phyloP scores from a whole-genome alignment of 176 grass and related monocot species.

The Chrysopogon serrulatus region DNA sequence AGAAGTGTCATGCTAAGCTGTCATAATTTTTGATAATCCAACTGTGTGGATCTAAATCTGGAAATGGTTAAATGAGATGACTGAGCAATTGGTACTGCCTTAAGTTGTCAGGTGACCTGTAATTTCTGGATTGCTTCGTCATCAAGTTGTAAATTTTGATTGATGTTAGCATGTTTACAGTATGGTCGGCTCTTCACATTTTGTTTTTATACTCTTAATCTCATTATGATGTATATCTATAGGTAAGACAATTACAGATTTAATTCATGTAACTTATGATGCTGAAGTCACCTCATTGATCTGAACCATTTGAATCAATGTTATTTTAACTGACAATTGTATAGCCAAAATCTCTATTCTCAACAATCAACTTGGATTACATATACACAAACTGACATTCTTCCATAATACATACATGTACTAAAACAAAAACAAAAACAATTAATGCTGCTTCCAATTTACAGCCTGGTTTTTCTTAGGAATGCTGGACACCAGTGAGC shows the following conservation, averaged over 20 bases:
- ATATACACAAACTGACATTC: neutral
- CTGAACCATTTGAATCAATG: neutral
- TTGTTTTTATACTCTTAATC: neutral
- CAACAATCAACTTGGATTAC: no score
- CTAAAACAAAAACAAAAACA: slow-evolving; percentile 12
- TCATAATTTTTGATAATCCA: neutral
- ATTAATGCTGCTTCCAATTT: neutral
- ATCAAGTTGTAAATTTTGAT: neutral
- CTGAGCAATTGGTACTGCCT: neutral
- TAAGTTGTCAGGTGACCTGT: neutral
- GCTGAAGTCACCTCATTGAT: neutral
- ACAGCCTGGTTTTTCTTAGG: neutral
- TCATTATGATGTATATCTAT: neutral
- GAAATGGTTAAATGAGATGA: neutral
- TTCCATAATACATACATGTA: no score
- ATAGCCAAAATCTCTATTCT: no score
- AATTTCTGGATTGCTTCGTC: neutral
- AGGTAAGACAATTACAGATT: neutral
- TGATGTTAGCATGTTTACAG: neutral
- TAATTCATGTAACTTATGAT: neutral
- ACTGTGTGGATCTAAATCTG: neutral
- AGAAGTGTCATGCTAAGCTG: no score
- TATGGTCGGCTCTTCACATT: neutral
- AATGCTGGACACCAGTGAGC: slow-evolving; percentile 41
- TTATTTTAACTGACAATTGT: neutral